Percentiles rank a stretch among this genome's conserved stretches.
Conservation (phyloP, 345 rosid species). For the Eucalyptus erythrocorys region DNA sequence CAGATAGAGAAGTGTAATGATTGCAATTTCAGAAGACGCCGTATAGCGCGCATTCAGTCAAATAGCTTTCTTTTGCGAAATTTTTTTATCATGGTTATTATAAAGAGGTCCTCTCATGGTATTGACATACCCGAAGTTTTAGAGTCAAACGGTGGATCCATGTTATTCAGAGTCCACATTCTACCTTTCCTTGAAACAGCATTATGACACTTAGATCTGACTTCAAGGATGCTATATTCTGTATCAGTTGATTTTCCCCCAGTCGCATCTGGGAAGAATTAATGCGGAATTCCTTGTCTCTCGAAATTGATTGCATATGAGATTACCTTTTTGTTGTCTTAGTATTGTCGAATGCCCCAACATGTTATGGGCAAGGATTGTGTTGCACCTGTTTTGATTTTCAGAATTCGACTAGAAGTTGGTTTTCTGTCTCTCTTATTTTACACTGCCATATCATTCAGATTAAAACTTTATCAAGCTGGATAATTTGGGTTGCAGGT, state of each 20-base stretch:
- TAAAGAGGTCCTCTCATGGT: not conserved
- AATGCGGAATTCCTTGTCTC: not conserved
- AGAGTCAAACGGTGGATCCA: not conserved
- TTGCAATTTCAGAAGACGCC: not conserved
- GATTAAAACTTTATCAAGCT: not conserved
- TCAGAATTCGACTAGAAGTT: not conserved
- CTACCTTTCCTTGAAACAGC: not conserved
- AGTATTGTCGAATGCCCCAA: not conserved
- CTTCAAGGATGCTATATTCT: not conserved
- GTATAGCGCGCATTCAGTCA: not conserved
- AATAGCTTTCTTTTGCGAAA: not conserved
- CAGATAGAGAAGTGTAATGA: not conserved
- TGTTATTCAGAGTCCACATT: not conserved
- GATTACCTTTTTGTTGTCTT: not conserved
- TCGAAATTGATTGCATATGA: not conserved
- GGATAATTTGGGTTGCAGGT: slow-evolving; percentile 29
- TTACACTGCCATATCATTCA: not conserved
- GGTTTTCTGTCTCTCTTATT: not conserved
- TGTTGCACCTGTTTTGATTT: not conserved
- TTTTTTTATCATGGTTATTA: not conserved
- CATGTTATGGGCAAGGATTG: not conserved
- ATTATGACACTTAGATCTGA: not conserved
- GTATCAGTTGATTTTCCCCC: not conserved
- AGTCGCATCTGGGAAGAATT: not conserved
- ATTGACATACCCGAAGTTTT: not conserved